Base-by-base conservation (phyloP, 108 stramenopile species). In the Cyclotella atomus region DNA sequence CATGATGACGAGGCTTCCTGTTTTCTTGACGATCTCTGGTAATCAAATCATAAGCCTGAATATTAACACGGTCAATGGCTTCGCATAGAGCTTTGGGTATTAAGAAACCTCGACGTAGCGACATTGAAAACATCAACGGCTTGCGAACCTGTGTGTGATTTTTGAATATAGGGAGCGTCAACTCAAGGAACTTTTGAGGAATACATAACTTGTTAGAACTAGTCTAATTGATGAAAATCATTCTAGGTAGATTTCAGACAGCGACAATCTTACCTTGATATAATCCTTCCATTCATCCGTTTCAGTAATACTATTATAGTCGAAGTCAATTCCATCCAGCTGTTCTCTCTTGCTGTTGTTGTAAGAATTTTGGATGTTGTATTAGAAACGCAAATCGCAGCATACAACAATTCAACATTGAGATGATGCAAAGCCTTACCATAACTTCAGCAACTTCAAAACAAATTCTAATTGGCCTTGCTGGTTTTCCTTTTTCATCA, bases 41-140 rank as follows among this genome's bases (percentile, higher is more conserved):
- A 4, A 73, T 25, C 85, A 93, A 85, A 65, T 93, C 92, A 68
- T 93, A 93, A 15, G 89, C 65, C 92, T 90, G 90, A 7, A 90
- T 59, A 74, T 90, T 76, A 32, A 93, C 69, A 30, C 82, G 81
- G 67, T 90, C 87, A 19, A 93, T 56, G 6, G 10, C 20, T 32
- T 77, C 30, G 34, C 71, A 87, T 5, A 88, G n/a, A n/a, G n/a
- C n/a, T n/a, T n/a, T n/a, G n/a, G n/a, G n/a, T n/a, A n/a, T n/a
- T n/a, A n/a, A n/a, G n/a, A n/a, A n/a, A n/a, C n/a, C n/a, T n/a
- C n/a, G n/a, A n/a, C n/a, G n/a, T n/a, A n/a, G n/a, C n/a, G n/a
- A n/a, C n/a, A n/a, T n/a, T n/a, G n/a, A n/a, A n/a, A n/a, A n/a
- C n/a, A n/a, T n/a, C n/a, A n/a, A n/a, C n/a, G n/a, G n/a, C n/a